Evolutionary conservation across 768 basidiomycete species (phyloP), one percentile per base, ranked within the genome.

Genomic region (Boletus edulis): DNA sequence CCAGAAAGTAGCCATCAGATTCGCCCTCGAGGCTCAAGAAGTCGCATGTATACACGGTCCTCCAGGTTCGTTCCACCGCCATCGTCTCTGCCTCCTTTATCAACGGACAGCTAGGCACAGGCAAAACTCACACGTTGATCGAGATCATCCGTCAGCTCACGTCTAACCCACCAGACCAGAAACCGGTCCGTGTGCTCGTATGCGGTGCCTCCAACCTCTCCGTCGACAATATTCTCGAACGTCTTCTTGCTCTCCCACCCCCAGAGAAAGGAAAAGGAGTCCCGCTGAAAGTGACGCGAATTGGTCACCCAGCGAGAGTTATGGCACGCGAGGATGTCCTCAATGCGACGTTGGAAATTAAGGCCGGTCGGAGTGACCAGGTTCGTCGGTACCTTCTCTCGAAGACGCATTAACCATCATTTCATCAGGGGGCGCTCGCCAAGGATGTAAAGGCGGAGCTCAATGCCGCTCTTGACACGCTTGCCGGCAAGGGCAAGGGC

Each of bases 21-120:
- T 97, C 64, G 87, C 87, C n/a, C 70, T 99, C 6, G 83, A 83
- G 57, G 83, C 90, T 0, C 78, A 81, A 5, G 87, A 96, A 67
- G 81, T 98, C 0, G 92, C 91, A 1, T 92, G 93, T 62, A 94
- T 99, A 24, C 95, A 98, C 65, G 97, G 97, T 0, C 97, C 97
- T n/a, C 97, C 97, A 56, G 96, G 96, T 82, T 65, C 7, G 34
- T 31, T 32, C 10, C 18, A 14, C 46, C 9, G 1, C 14, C 18
- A 38, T 24, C 34, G 11, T 3, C 3, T 11, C 13, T 14, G 10
- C n/a, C 9, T 5, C 18, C 29, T 39, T 42, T 12, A 34, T 35
- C 8, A 37, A 58, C 24, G 10, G 20, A 12, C 46, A 11, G 49
- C 40, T 49, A 85, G 86, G 91, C 55, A 96, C 94, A 3, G 96